A percentile compares a stretch with the other conserved stretches of the same genome.
phyloP scores from a whole-genome alignment of 495 filamentous ascomycete genomes.

The Rostrohypoxylon terebratum region DNA sequence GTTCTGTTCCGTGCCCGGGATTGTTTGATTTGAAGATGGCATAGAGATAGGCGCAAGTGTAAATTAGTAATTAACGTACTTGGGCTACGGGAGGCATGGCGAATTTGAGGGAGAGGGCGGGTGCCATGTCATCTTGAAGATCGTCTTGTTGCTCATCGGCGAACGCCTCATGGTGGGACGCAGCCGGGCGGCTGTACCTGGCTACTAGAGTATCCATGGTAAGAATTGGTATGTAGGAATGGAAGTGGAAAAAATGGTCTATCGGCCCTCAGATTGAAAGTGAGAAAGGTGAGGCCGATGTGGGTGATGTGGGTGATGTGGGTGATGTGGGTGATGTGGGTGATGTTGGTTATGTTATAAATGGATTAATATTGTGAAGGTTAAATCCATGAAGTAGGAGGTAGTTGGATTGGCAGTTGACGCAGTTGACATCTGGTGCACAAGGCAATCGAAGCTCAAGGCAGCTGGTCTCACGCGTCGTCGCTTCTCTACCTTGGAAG shows the following conservation, averaged over 20 bases:
- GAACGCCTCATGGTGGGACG: constrained; percentile 76
- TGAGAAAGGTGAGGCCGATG: constrained; percentile 9
- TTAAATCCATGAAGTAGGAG: too few species aligned
- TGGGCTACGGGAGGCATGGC: constrained; percentile 92
- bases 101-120: constrained; percentile 85
- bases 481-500: constrained; percentile 18
- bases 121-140: constrained; percentile 71
- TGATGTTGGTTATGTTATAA: constrained; percentile 15
- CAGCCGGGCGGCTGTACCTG: constrained; percentile 79
- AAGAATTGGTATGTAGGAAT: background rate
- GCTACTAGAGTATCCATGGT: constrained; percentile 92
- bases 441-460: constrained; percentile 44
- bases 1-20: background rate
- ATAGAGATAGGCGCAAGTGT: background rate
- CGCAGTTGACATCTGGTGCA: constrained; percentile 40
- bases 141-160: constrained; percentile 76
- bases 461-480: constrained; percentile 52
- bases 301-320: constrained; percentile 14
- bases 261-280: background rate
- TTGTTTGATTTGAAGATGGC: constrained; percentile 8
- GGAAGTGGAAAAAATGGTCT: background rate
- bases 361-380: constrained; percentile 20
- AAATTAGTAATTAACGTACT: constrained; percentile 63
- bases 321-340: constrained; percentile 18
- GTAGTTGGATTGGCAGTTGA: constrained; percentile 34